Evolutionary conservation across 1,284 basidiomycete genomes (phyloP).

Genomic region (Tremellales sp.): DNA sequence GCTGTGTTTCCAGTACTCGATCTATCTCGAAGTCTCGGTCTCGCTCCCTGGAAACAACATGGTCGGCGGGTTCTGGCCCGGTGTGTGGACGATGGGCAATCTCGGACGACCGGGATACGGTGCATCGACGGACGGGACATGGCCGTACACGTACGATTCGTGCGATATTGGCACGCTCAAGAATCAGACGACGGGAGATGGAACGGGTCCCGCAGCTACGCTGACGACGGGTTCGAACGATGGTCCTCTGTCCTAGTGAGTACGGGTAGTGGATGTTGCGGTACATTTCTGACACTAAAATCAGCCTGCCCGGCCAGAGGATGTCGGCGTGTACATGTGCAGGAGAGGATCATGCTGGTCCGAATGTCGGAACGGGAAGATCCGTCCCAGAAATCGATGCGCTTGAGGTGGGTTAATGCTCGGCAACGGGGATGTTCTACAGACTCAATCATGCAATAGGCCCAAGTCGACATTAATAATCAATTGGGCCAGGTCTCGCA

Average conservation of each 20-base stretch:
- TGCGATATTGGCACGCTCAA: conserved; percentile 80
- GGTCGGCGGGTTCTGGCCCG: conserved; percentile 64
- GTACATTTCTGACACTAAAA: not conserved
- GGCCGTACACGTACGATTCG: conserved; percentile 60
- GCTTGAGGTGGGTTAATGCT: conserved; percentile 46
- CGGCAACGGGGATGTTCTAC: not conserved
- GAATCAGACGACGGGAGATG: conserved; percentile 49
- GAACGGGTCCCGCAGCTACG: conserved; percentile 37
- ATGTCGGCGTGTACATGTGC: conserved; percentile 57
- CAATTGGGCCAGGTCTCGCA: conserved; percentile 56
- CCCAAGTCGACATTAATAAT: conserved; percentile 27
- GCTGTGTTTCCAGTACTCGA: conserved; percentile 71
- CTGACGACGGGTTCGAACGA: conserved; percentile 20
- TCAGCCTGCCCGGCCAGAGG: conserved; percentile 54
- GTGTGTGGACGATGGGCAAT: conserved; percentile 88
- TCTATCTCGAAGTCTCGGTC: conserved; percentile 57
- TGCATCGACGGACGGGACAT: conserved; percentile 63
- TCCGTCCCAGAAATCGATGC: conserved; percentile 56
- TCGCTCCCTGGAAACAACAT: conserved; percentile 65
- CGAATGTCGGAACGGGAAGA: conserved; percentile 44
- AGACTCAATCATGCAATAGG: conserved; percentile 4
- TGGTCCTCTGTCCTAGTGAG: conserved; percentile 24
- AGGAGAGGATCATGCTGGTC: conserved; percentile 51
- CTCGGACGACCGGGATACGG: conserved; percentile 77
- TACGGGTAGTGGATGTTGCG: conserved; percentile 5